Evolutionary conservation across 805 yeast genomes (phyloP), one percentile per base, ranked within the genome.

Genomic region (Komagataella pastoris): DNA sequence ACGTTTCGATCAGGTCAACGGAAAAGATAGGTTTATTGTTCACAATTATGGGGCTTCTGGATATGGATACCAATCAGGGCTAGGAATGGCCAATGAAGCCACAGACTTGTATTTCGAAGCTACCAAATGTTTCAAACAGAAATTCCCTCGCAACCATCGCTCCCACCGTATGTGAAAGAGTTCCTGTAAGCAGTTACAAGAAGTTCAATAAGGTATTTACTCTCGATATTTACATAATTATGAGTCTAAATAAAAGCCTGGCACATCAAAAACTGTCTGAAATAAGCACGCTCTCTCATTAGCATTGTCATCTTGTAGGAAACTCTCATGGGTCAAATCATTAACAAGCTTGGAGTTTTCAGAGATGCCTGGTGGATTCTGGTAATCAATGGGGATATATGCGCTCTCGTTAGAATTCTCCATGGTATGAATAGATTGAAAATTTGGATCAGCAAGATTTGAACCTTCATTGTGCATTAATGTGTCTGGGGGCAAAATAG

Each of bases 1-100:
- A 57, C 54, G 51, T 3, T 65, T 67, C 12, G 68, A 64, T 8
- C 68, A 66, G 19, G 77, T 74, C 2, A 67, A 69, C 51, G 47
- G 47, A 17, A n/a, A 46, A 21, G 23, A 24, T n/a, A 46, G 24
- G 17, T 52, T 71, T 1, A 59, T 83, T 17, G 70, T 87, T 19
- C 95, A 87, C 61, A 81, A 83, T 63, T 83, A 83, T 58, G 93
- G 93, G 47, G 81, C 83, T 10, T 65, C 78, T 53, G 86, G 85
- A 0, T 77, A 79, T 55, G 85, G 85, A 2, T 81, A 78, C 61
- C 85, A 80, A 63, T 77, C 84, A 1, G 87, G 87, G 1, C 68
- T 73, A 17, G 85, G 85, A 1, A 80, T 80, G 80, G 74, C 77
- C 1, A 59, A 64, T 48, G 64, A 65, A 53, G 84, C 81, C 6